Base-by-base conservation (phyloP, 805 yeast species). In the Candida michaelii region DNA sequence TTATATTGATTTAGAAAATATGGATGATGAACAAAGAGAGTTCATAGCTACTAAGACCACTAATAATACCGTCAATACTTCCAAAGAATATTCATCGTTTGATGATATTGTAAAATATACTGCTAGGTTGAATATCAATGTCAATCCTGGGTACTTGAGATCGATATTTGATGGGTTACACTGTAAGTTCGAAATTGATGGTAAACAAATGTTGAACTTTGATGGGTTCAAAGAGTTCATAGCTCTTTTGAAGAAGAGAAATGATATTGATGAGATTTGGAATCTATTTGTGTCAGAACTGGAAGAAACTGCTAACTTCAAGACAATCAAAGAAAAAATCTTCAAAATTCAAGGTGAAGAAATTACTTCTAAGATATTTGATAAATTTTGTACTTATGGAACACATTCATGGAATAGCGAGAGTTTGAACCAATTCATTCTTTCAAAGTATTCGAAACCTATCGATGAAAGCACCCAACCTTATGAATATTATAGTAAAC, bases 221-320 rank as follows among this genome's bases (percentile, higher is more conserved):
- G 73, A 71, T 2, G 89, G 87, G 49, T 91, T 91, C 61, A 84
- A 86, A 56, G 57, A 60, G 15, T 89, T 90, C 62, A 95, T 91
- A 2, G 73, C 77, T 33, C 61, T 77, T 3, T 63, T 91, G 34
- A 85, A 88, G 51, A 63, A 63, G 30, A 71, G 97, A 43, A 65
- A 70, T 5, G 98, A 90, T 45, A 63, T 90, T 2, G 50, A 49
- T 0, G 49, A 40, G 0, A 66, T 89, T 2, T 86, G 83, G 74
- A 54, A 66, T 1, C 36, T 50, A 17, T 68, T 7, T 8, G 12
- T 18, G 14, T 35, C 39, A 23, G 40, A 48, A 10, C 54, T 52
- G 23, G 51, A 46, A 3, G 44, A 33, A 4, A 66, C 39, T 30
- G 23, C 23, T 14, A 14, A 46, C 0, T 88, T 87, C 52, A 40